phyloP scores from a whole-genome alignment of 305 asterid genomes.

The Solanum hybrid region DNA sequence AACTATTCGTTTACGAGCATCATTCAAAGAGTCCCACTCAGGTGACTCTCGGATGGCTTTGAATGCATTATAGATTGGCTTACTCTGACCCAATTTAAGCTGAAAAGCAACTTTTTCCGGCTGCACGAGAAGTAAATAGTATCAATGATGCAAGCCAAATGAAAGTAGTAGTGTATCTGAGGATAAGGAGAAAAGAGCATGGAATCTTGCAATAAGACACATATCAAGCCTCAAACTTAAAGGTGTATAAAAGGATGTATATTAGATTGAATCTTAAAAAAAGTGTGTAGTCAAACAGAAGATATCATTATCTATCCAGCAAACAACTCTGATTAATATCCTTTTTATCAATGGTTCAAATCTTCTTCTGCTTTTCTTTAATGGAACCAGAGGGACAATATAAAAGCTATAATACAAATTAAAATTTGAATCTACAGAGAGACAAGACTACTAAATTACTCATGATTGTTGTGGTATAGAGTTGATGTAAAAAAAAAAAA shows the following conservation, averaged over 20 bases:
- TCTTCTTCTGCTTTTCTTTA: neutral
- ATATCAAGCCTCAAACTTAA: neutral
- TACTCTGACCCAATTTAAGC: conserved; percentile 83
- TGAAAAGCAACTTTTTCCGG: conserved; percentile 85
- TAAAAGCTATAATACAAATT: neutral
- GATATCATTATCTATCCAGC: neutral
- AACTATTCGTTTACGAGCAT: conserved; percentile 84
- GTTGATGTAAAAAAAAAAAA: neutral
- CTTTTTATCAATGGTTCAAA: neutral
- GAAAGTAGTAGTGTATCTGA: neutral
- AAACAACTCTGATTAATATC: neutral
- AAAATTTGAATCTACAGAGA: neutral
- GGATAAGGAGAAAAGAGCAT: neutral
- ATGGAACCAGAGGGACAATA: neutral
- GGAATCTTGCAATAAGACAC: neutral
- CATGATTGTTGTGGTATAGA: neutral
- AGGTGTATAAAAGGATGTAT: neutral
- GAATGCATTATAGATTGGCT: conserved; percentile 83
- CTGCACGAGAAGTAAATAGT: conserved; percentile 29
- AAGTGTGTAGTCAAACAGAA: neutral
- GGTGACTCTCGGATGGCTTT: conserved; percentile 70
- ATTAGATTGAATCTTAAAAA: neutral
- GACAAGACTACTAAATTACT: neutral
- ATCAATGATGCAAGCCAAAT: conserved; percentile 1
- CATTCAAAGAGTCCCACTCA: conserved; percentile 65